A percentile compares a stretch with the other conserved stretches of the same genome.
Evolutionary conservation across 495 filamentous ascomycete species (phyloP).

Genomic region (Diplogelasinospora grovesii): DNA sequence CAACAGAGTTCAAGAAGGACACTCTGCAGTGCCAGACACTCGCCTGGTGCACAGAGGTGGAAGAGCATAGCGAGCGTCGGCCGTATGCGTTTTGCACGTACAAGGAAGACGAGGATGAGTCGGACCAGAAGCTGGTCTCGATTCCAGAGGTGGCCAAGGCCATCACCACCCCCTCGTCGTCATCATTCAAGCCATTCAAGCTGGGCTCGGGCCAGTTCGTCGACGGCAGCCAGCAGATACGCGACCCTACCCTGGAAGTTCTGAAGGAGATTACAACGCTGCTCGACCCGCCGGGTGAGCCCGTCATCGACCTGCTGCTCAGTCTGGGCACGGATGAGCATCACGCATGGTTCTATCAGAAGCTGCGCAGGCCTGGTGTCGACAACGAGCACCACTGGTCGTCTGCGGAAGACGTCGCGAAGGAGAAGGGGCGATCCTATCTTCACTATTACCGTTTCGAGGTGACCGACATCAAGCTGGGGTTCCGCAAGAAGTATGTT

Average conservation of each 20-base stretch:
- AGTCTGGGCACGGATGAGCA: constrained; percentile 26
- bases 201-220: constrained; percentile 27
- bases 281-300: constrained; percentile 13
- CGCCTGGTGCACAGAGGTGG: constrained; percentile 28
- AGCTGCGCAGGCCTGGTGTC: constrained; percentile 8
- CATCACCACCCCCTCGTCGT: constrained; percentile 23
- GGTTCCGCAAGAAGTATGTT: constrained; percentile 15
- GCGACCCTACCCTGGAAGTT: constrained; percentile 25
- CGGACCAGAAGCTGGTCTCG: constrained; percentile 15
- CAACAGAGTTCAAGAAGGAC: constrained; percentile 21
- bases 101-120: constrained; percentile 20
- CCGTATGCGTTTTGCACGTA: constrained; percentile 30
- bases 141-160: constrained; percentile 30
- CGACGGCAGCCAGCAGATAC: constrained; percentile 29
- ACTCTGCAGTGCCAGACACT: constrained; percentile 25
- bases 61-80: constrained; percentile 11
- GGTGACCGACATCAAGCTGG: constrained; percentile 18
- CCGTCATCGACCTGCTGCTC: constrained; percentile 23
- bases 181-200: constrained; percentile 28
- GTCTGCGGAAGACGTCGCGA: constrained; percentile 6
- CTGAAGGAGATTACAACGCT: constrained; percentile 23
- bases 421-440: constrained; percentile 16
- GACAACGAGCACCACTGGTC: not conserved
- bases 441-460: constrained; percentile 24
- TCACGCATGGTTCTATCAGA: constrained; percentile 28